Percentiles rank a stretch among this genome's conserved stretches.
These are phyloP conservation scores for Coniochaeta ligniaria DNA, from an alignment of 2,329 filamentous ascomycete species.

Conservation along the genomic window DNA sequence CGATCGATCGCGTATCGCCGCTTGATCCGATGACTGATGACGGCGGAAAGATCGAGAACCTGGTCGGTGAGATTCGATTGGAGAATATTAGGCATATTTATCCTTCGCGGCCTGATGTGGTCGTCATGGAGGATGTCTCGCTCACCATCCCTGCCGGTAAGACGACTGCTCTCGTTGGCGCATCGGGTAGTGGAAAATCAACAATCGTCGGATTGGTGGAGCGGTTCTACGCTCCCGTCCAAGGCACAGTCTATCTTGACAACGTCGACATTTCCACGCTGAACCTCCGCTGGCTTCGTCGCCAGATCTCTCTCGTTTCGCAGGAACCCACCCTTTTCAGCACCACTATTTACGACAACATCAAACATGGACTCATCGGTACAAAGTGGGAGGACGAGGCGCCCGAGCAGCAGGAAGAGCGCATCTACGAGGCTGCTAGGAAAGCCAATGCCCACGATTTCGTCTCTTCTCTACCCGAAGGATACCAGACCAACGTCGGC, in stretches of 20 bases:
- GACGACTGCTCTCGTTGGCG: constrained; percentile 86
- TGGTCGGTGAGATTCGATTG: constrained; percentile 75
- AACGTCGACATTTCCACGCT: constrained; percentile 73
- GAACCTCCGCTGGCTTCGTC: constrained; percentile 85
- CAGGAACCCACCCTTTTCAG: constrained; percentile 90
- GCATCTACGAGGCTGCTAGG: constrained; percentile 74
- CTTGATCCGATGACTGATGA: constrained; percentile 66
- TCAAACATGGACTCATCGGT: constrained; percentile 83
- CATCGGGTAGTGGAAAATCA: constrained; percentile 90
- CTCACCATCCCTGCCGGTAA: constrained; percentile 81
- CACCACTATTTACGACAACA: constrained; percentile 84
- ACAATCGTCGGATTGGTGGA: constrained; percentile 92
- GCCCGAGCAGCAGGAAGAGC: constrained; percentile 59
- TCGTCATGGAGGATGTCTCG: constrained; percentile 77
- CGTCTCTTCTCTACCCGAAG: constrained; percentile 71
- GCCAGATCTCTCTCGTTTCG: constrained; percentile 86
- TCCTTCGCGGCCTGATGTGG: constrained; percentile 83
- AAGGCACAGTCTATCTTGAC: constrained; percentile 72
- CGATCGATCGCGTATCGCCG: constrained; percentile 82
- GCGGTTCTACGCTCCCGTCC: constrained; percentile 87
- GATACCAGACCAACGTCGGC: constrained; percentile 91
- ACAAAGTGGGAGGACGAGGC: constrained; percentile 64
- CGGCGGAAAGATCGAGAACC: constrained; percentile 65
- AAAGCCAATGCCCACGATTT: constrained; percentile 96
- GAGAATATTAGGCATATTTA: constrained; percentile 87